These are phyloP conservation scores for Suillus tomentosus DNA, from an alignment of 768 basidiomycete species.

Conservation along the genomic window DNA sequence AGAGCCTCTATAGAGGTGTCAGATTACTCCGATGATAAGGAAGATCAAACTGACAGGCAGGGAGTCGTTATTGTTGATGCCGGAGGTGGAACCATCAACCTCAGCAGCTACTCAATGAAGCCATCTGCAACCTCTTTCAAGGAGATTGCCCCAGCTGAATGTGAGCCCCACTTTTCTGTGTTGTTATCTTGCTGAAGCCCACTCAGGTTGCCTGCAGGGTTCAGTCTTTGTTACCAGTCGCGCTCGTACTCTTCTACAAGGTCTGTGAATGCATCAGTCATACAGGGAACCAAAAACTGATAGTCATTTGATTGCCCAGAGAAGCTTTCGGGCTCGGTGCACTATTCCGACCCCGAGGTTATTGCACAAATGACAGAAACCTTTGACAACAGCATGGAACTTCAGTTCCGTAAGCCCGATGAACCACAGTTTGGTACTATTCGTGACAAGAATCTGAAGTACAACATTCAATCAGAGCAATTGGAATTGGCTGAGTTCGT, in stretches of 20 bases:
- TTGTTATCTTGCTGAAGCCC: not conserved
- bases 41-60: slow-evolving; percentile 29
- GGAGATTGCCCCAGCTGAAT: slow-evolving; percentile 37
- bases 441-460: slow-evolving; percentile 36
- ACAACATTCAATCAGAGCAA: slow-evolving; percentile 39
- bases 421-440: slow-evolving; percentile 41
- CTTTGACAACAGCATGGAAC: slow-evolving; percentile 41
- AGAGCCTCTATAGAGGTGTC: not conserved
- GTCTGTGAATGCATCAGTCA: slow-evolving; percentile 18
- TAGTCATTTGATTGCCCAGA: slow-evolving; percentile 16
- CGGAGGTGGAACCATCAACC: slow-evolving; percentile 42
- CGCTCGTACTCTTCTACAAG: slow-evolving; percentile 29
- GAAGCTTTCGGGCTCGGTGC: slow-evolving; percentile 29
- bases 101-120: slow-evolving; percentile 38
- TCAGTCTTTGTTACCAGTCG: slow-evolving; percentile 38
- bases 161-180: slow-evolving; percentile 17
- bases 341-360: slow-evolving; percentile 30
- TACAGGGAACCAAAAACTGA: not conserved
- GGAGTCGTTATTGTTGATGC: slow-evolving; percentile 49
- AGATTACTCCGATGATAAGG: slow-evolving; percentile 7
- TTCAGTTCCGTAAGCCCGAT: slow-evolving; percentile 38
- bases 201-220: slow-evolving; percentile 39
- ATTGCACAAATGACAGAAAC: slow-evolving; percentile 33
- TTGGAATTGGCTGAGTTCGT: slow-evolving; percentile 39
- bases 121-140: slow-evolving; percentile 29